phyloP scores from a whole-genome alignment of 345 rosid species.

The Gossypium mustelinum region DNA sequence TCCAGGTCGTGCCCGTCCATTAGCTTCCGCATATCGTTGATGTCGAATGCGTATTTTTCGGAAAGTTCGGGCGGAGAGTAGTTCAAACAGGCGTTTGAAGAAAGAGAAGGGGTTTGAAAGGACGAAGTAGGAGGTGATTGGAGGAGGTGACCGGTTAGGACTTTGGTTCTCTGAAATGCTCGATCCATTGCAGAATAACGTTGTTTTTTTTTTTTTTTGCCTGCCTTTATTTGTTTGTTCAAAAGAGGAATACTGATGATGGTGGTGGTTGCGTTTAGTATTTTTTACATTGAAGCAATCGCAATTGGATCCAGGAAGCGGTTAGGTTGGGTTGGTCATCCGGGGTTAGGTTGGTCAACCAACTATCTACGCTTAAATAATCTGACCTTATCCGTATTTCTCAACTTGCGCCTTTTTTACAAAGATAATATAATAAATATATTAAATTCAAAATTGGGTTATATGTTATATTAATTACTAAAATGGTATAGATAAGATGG shows the following conservation, averaged over 20 bases:
- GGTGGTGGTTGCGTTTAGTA: background rate
- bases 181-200: slow-evolving; percentile 34
- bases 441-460: no score
- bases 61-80: slow-evolving; percentile 71
- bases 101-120: slow-evolving; percentile 13
- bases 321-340: background rate
- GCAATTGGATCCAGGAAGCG: background rate
- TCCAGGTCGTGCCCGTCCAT: slow-evolving; percentile 66
- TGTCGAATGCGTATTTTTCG: slow-evolving; percentile 50
- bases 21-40: slow-evolving; percentile 57
- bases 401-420: no score
- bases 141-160: slow-evolving; percentile 55
- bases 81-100: slow-evolving; percentile 45
- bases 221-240: no score
- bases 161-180: slow-evolving; percentile 44
- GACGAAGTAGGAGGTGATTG: slow-evolving; percentile 17
- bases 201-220: background rate
- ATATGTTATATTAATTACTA: no score
- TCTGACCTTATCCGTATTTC: no score
- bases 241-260: no score
- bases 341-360: no score
- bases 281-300: background rate
- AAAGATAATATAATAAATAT: no score
- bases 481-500: no score
- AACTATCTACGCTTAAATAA: no score